A percentile compares a stretch with the other conserved stretches of the same genome.
These are phyloP conservation scores for Penicillium silybi DNA, from an alignment of 495 filamentous ascomycete genomes.

Conservation along the genomic window DNA sequence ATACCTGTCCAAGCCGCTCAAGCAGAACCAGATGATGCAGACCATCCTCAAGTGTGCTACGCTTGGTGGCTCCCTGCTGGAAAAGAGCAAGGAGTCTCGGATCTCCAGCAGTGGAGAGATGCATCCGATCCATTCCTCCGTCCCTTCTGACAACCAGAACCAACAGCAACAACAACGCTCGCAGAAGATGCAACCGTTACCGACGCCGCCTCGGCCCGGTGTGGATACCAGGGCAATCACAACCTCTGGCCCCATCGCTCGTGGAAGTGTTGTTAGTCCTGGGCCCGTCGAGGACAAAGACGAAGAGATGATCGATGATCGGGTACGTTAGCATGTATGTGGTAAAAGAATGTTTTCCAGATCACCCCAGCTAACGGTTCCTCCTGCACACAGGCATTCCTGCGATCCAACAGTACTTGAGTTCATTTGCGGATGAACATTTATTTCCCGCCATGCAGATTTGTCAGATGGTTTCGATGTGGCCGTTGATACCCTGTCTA, in stretches of 20 bases:
- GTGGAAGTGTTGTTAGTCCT: slow-evolving; percentile 57
- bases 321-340: slow-evolving; percentile 53
- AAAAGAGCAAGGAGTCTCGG: slow-evolving; percentile 60
- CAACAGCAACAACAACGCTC: slow-evolving; percentile 18
- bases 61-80: slow-evolving; percentile 81
- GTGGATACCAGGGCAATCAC: slow-evolving; percentile 59
- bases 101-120: slow-evolving; percentile 53
- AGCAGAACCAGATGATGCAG: slow-evolving; percentile 97
- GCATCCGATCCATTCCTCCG: slow-evolving; percentile 37
- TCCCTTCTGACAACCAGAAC: slow-evolving; percentile 24
- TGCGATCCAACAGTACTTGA: slow-evolving; percentile 43
- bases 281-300: slow-evolving; percentile 61
- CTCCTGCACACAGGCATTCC: slow-evolving; percentile 21
- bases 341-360: slow-evolving; percentile 1
- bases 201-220: slow-evolving; percentile 36
- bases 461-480: slow-evolving; percentile 17
- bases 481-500: slow-evolving; percentile 31
- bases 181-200: slow-evolving; percentile 19
- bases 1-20: slow-evolving; percentile 95
- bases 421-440: slow-evolving; percentile 11
- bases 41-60: slow-evolving; percentile 96
- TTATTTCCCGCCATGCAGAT: slow-evolving; percentile 18
- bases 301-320: slow-evolving; percentile 64
- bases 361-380: slow-evolving; percentile 18
- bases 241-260: slow-evolving; percentile 51